Conservation (phyloP, 148 eudicot genomes). For the Gaultheria prostrata region DNA sequence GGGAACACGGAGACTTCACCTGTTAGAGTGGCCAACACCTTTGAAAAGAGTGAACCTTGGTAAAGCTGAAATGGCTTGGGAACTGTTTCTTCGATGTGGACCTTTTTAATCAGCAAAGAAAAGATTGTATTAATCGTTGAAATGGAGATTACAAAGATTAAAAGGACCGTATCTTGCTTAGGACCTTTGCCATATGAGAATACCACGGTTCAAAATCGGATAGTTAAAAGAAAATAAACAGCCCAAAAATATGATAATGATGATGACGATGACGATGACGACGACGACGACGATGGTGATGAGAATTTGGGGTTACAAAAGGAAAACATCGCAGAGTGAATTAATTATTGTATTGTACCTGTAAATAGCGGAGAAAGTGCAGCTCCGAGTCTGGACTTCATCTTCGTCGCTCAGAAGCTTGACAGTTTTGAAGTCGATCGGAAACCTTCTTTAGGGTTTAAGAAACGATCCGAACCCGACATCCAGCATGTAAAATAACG, state of each 20-base stretch:
- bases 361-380: neutral
- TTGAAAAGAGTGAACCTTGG: neutral
- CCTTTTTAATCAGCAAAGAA: neutral
- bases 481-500: neutral
- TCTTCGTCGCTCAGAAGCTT: neutral
- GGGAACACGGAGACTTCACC: slow-evolving; percentile 8
- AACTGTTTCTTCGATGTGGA: neutral
- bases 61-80: neutral
- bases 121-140: too few relatives aligned
- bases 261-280: neutral
- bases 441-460: neutral
- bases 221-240: too few relatives aligned
- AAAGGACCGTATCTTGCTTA: too few relatives aligned
- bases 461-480: neutral
- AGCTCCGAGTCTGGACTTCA: slow-evolving; percentile 1
- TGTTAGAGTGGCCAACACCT: neutral
- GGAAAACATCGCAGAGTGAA: neutral
- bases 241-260: neutral
- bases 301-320: neutral
- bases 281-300: neutral
- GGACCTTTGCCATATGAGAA: neutral
- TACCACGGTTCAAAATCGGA: neutral
- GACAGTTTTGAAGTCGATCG: neutral
- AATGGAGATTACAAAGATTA: too few relatives aligned
- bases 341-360: neutral